phyloP scores from a whole-genome alignment of 1,139 yeast species.

The Tardiomyces blankii region DNA sequence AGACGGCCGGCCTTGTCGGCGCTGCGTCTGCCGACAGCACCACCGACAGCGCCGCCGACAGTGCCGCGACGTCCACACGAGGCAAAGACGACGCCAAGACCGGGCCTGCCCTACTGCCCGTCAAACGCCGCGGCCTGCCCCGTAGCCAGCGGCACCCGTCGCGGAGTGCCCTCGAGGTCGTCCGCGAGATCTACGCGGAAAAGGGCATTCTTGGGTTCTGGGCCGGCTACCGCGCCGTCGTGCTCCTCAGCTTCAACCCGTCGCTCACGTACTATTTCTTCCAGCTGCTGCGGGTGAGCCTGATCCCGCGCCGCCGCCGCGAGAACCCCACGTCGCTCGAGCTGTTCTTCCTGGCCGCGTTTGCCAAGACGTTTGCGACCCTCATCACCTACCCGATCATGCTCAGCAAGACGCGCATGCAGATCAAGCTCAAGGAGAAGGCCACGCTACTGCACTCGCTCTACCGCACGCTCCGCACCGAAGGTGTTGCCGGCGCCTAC shows the following conservation, averaged over 20 bases:
- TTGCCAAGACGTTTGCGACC: conserved; percentile 25
- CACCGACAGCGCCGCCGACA: neutral
- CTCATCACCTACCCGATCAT: conserved; percentile 25
- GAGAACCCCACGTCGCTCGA: conserved; percentile 19
- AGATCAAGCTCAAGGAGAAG: conserved; percentile 37
- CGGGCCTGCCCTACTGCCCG: too few species aligned
- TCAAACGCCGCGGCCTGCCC: neutral
- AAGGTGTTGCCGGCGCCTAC: conserved; percentile 64
- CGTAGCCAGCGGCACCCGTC: neutral
- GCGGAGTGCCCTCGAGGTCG: conserved; percentile 11
- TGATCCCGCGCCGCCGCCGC: conserved; percentile 18
- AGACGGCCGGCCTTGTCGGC: conserved; percentile 16
- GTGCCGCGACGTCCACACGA: too few species aligned
- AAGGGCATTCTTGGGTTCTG: conserved; percentile 61
- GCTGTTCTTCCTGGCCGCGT: conserved; percentile 22
- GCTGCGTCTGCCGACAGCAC: conserved; percentile 1
- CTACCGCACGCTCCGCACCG: conserved; percentile 44
- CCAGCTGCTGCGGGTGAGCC: conserved; percentile 16
- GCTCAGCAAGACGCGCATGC: conserved; percentile 65
- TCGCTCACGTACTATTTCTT: conserved; percentile 50
- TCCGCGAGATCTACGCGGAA: conserved; percentile 42
- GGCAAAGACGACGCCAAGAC: too few species aligned
- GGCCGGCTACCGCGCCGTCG: conserved; percentile 65
- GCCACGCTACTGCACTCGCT: conserved; percentile 61
- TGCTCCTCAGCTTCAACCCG: conserved; percentile 63